These are phyloP conservation scores for Comarum palustre DNA, from an alignment of 306 rosid species.

Conservation along the genomic window DNA sequence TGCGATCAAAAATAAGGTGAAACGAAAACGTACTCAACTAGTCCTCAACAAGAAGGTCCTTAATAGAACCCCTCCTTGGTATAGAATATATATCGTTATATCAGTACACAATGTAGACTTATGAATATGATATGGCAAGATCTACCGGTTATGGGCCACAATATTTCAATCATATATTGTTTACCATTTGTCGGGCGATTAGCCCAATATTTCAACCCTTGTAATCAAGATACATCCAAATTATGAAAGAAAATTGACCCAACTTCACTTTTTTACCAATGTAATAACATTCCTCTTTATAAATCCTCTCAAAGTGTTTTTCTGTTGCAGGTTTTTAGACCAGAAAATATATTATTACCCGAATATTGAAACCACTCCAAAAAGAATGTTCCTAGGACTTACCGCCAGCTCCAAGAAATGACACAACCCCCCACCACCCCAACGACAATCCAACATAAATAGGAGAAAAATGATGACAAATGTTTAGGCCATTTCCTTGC, in stretches of 20 bases:
- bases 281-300: neutral
- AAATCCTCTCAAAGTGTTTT: neutral
- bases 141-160: neutral
- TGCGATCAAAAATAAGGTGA: no score
- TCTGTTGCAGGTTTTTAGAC: neutral
- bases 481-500: neutral
- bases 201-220: neutral
- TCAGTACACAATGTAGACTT: neutral
- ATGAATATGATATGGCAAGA: neutral
- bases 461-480: no score
- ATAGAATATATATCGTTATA: neutral
- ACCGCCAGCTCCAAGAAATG: neutral
- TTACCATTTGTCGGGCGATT: neutral
- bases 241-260: neutral
- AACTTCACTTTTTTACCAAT: neutral
- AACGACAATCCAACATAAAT: neutral
- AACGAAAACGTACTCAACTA: no score
- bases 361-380: neutral
- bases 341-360: neutral
- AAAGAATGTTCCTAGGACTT: neutral
- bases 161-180: neutral
- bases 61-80: no score
- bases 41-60: no score
- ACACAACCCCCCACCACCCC: neutral
- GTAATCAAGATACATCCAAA: neutral